Conservation (phyloP, 495 filamentous ascomycete genomes). For the Lophiotrema nucula region DNA sequence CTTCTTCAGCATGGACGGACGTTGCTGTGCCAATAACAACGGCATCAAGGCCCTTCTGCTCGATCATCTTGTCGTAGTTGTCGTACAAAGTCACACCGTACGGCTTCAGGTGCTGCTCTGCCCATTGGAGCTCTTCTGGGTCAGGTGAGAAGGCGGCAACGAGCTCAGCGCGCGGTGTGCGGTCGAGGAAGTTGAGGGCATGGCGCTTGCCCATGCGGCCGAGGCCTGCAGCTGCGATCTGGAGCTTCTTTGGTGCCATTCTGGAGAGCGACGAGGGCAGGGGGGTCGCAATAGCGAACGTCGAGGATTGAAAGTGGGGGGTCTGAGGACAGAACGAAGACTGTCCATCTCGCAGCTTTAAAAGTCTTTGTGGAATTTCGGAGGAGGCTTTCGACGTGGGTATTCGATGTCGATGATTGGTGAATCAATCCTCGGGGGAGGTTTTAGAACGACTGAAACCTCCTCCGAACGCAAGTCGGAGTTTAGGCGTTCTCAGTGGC, state of each 20-base stretch:
- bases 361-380: background rate
- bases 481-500: too few relatives aligned
- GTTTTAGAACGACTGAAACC: too few relatives aligned
- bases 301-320: background rate
- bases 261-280: too few relatives aligned
- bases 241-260: slow-evolving; percentile 24
- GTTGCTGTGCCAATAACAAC: slow-evolving; percentile 55
- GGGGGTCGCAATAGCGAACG: too few relatives aligned
- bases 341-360: background rate
- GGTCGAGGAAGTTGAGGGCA: slow-evolving; percentile 27
- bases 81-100: slow-evolving; percentile 43
- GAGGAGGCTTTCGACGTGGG: slow-evolving; percentile 22
- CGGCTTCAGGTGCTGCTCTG: slow-evolving; percentile 9
- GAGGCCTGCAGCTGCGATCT: slow-evolving; percentile 30
- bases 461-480: too few relatives aligned
- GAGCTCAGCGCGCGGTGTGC: slow-evolving; percentile 26
- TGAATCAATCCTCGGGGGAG: too few relatives aligned
- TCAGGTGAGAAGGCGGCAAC: slow-evolving; percentile 30
- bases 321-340: too few relatives aligned
- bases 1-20: slow-evolving; percentile 56
- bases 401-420: too few relatives aligned
- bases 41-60: slow-evolving; percentile 53
- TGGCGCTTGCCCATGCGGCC: slow-evolving; percentile 33
- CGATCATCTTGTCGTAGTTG: slow-evolving; percentile 58
- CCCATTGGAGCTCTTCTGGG: slow-evolving; percentile 22